Conservation (phyloP, 306 rosid genomes). For the apple (Malus domestica) region ASM211411v1 NC_041803.1:8174001-8174500, state of each 20-base stretch:
- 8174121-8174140: conserved; percentile 62
- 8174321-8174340: background rate
- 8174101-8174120: conserved; percentile 60
- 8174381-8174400: too few species aligned
- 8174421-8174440: too few species aligned
- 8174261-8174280: background rate
- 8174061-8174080: conserved; percentile 79
- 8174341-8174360: background rate
- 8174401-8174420: too few species aligned
- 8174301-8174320: background rate
- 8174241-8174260: conserved; percentile 37
- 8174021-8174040: conserved; percentile 62
- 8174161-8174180: conserved; percentile 32
- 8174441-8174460: accelerated
- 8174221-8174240: conserved; percentile 41
- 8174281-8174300: background rate
- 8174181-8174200: conserved; percentile 49
- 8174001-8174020: conserved; percentile 71
- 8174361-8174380: too few species aligned
- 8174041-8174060: conserved; percentile 74
- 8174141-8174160: conserved; percentile 61
- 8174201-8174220: conserved; percentile 37
- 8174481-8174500: too few species aligned
- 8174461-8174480: background rate
- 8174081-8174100: conserved; percentile 61